Base-by-base conservation (phyloP, 2,329 filamentous ascomycete genomes). In the Ophiosphaerella narmari region DNA sequence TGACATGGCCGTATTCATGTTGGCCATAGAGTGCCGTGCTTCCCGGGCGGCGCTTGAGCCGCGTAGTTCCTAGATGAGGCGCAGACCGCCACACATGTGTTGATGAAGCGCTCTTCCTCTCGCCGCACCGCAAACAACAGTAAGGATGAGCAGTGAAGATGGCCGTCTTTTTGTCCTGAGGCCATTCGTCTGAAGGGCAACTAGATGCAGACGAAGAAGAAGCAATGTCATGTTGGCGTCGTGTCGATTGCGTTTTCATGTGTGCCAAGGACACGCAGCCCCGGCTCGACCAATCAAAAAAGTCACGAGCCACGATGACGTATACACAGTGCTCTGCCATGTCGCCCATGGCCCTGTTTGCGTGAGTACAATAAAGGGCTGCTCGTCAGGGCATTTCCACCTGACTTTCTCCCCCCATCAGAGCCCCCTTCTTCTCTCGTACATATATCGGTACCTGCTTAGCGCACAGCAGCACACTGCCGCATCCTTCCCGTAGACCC, bases 71-170 rank as follows among this genome's bases (percentile, higher is more conserved):
- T 21, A 49, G 34, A 33, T 47, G 29, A 40, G 34, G 36, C 43
- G 39, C 40, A 54, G 58, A 63, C 60, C 54, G 60, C 60, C 60
- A 63, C 58, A 61, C 14, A 42, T 14, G 23, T 31, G 44, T 26
- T 23, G 31, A 53, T 23, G 31, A 53, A 54, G 48, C 49, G 29
- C 46, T 39, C 34, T 9, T 29, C 3, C 26, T 29, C 26, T 29
- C 26, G 26, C 7, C 11, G 26, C 18, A 21, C 7, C 11, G 26
- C 11, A 29, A 29, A 29, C 7, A 6, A 29, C 6, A 29, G 6
- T 9, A 29, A 7, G 6, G 11, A 29, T 2, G 7, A 29, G 26
- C 26, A 7, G 26, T 11, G 4, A 29, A 29, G 2, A 29, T 6
- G 7, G 7, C 11, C 11, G 11, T 8, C 6, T 29, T 8, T 29